Evolutionary conservation across 2,329 filamentous ascomycete genomes (phyloP).

Genomic region (Apiospora phragmitis): DNA sequence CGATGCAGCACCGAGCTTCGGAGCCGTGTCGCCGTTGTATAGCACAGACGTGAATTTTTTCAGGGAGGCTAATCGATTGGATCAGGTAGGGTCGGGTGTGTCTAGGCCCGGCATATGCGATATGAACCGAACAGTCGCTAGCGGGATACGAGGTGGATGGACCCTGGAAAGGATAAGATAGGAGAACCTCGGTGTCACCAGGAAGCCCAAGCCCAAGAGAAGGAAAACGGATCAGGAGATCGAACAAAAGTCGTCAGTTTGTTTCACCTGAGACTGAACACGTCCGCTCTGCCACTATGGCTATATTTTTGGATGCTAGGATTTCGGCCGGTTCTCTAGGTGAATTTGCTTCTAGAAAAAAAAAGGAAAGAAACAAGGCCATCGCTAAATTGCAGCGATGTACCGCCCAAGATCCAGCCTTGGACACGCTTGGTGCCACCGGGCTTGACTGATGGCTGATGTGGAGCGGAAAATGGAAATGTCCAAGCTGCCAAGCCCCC

Average conservation of each 20-base stretch:
- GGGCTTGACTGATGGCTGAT: neutral
- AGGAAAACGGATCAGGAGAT: neutral
- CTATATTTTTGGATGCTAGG: neutral
- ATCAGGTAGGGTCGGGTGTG: neutral
- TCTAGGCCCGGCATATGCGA: neutral
- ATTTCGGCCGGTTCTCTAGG: neutral
- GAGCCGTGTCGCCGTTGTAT: neutral
- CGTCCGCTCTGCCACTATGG: neutral
- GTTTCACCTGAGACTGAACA: neutral
- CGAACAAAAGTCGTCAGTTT: neutral
- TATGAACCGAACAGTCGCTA: neutral
- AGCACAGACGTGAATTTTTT: constrained; percentile 1
- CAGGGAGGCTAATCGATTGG: constrained; percentile 1
- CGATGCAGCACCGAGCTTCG: neutral
- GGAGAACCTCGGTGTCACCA: neutral
- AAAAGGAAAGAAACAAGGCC: neutral
- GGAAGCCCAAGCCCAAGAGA: neutral
- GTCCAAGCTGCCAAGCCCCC: neutral
- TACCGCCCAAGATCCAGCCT: neutral
- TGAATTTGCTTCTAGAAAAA: neutral
- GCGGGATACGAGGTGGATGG: neutral
- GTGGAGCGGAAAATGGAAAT: neutral
- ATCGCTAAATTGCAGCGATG: neutral
- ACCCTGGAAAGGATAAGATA: neutral
- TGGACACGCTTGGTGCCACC: neutral